A percentile compares a stretch with the other conserved stretches of the same genome.
These are phyloP conservation scores for Dalbergia cultrata DNA, from an alignment of 306 rosid genomes.

Conservation along the genomic window DNA sequence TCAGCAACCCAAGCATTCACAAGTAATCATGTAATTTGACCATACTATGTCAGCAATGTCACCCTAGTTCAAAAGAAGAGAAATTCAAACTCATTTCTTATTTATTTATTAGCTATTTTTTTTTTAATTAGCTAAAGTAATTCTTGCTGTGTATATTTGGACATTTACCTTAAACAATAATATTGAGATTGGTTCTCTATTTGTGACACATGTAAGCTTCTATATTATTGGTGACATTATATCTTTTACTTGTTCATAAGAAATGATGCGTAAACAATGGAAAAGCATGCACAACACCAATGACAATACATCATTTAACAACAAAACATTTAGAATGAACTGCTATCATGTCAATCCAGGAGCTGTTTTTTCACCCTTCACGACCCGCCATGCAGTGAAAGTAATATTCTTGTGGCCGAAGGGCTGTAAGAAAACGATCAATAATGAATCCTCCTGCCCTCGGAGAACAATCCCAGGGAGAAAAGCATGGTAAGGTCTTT, in stretches of 20 bases:
- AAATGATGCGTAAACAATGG: not conserved
- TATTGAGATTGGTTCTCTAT: not conserved
- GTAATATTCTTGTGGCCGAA: constrained; percentile 94
- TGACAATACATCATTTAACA: constrained; percentile 4
- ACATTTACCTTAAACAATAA: not conserved
- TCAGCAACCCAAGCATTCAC: not conserved
- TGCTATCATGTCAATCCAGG: constrained; percentile 6
- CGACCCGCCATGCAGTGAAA: constrained; percentile 99
- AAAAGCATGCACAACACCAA: not conserved
- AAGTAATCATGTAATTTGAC: no score
- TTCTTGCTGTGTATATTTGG: not conserved
- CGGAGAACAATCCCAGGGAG: constrained; percentile 97
- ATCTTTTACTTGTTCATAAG: constrained; percentile 3
- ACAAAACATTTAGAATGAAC: constrained; percentile 16
- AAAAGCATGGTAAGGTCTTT: constrained; percentile 90
- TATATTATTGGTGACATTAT: constrained; percentile 6
- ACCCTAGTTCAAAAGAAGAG: not conserved
- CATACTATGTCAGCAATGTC: not conserved
- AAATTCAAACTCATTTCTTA: not conserved
- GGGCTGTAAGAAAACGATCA: constrained; percentile 97
- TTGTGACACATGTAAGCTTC: not conserved
- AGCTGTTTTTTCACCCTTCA: constrained; percentile 76
- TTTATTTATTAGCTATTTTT: constrained; percentile 1
- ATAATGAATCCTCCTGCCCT: constrained; percentile 93
- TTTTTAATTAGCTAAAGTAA: not conserved